Evolutionary conservation across 108 stramenopile species (phyloP).

Genomic region (Nitzschia putrida): DNA sequence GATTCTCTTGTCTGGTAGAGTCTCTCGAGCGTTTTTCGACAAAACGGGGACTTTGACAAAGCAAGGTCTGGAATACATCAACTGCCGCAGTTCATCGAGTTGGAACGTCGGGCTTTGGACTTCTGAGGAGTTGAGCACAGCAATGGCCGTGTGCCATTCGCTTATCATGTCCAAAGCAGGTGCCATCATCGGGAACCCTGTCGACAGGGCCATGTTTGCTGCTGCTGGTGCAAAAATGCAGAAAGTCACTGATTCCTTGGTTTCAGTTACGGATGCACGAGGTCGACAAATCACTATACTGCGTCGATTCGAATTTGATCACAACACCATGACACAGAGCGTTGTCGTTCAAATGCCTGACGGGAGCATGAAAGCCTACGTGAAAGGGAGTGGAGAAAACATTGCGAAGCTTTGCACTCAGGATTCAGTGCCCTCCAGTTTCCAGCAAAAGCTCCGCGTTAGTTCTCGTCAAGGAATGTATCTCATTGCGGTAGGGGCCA

Average conservation of each 20-base stretch:
- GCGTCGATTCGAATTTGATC: constrained; percentile 65
- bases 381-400: constrained; percentile 60
- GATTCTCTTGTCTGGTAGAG: constrained; percentile 81
- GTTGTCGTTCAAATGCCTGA: constrained; percentile 46
- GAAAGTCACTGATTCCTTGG: not conserved
- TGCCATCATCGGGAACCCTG: constrained; percentile 55
- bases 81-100: constrained; percentile 13
- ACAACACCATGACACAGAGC: constrained; percentile 63
- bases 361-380: constrained; percentile 36
- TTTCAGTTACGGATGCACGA: not conserved
- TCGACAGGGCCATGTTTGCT: constrained; percentile 55
- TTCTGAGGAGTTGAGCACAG: constrained; percentile 22
- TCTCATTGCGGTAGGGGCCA: constrained; percentile 57
- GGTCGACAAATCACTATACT: constrained; percentile 40
- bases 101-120: constrained; percentile 7
- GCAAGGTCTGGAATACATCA: constrained; percentile 59
- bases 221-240: constrained; percentile 14
- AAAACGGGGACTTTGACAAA: constrained; percentile 81
- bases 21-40: constrained; percentile 73
- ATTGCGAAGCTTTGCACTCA: constrained; percentile 42
- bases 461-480: constrained; percentile 57
- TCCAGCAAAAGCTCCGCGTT: constrained; percentile 34
- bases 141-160: constrained; percentile 62
- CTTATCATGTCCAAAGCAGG: constrained; percentile 36
- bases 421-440: constrained; percentile 45